Evolutionary conservation across 805 yeast genomes (phyloP).

Genomic region (Candida boleticola): DNA sequence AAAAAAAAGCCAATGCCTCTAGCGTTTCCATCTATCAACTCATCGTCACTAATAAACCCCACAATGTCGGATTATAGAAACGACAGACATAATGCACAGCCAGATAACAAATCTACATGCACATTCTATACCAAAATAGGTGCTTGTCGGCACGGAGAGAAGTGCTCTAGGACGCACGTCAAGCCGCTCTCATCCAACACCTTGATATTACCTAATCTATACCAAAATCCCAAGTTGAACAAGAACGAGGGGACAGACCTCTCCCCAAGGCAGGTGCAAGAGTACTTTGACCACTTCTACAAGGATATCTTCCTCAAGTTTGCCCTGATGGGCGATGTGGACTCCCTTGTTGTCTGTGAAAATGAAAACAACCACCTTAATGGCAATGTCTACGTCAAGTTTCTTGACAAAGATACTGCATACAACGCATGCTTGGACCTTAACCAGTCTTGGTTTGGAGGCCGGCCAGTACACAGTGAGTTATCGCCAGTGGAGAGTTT

Average conservation of each 20-base stretch:
- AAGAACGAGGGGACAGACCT: conserved; percentile 29
- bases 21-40: too few species aligned
- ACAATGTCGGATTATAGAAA: conserved; percentile 6
- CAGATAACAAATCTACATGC: conserved; percentile 22
- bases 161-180: conserved; percentile 72
- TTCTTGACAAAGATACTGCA: conserved; percentile 55
- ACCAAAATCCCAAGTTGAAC: conserved; percentile 55
- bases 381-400: conserved; percentile 82
- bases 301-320: conserved; percentile 71
- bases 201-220: conserved; percentile 62
- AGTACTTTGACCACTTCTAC: conserved; percentile 58
- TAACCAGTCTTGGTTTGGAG: conserved; percentile 80
- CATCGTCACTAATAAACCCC: background rate
- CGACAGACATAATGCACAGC: too few species aligned
- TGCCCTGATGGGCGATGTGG: conserved; percentile 49
- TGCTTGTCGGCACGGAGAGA: conserved; percentile 90
- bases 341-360: conserved; percentile 72
- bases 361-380: conserved; percentile 78
- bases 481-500: conserved; percentile 71
- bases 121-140: conserved; percentile 80
- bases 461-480: conserved; percentile 76
- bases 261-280: conserved; percentile 38
- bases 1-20: too few species aligned
- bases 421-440: conserved; percentile 55
- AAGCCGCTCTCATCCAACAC: conserved; percentile 67